Evolutionary conservation across 371 early-diverging fungal species (phyloP), one percentile per base, ranked within the genome.

Genomic region (Mortierella sp.): DNA sequence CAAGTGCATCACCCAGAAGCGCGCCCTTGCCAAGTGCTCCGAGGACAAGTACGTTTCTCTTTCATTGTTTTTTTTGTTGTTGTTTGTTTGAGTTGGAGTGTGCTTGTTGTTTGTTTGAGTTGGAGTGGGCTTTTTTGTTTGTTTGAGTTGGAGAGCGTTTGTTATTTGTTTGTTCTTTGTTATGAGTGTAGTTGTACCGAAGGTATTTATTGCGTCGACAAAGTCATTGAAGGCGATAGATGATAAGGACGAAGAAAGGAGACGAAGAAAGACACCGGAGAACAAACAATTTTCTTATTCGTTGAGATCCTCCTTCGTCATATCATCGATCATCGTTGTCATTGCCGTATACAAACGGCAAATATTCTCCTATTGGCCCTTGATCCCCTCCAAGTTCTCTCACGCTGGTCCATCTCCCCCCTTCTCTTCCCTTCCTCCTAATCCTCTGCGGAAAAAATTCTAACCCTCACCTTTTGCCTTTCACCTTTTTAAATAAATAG

Each of bases 1-100:
- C 32, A 92, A 90, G 65, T 96, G 97, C 86, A 84, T 90, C 32
- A 91, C 92, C 70, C 93, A 95, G 82, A 94, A 94, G 72, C 84
- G 91, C 41, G 95, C 95, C 11, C 90, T 96, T 43, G 95, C 95
- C 43, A 93, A 92, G 81, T 96, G 97, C 79, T 93, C 96, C 0
- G 96, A 96, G 87, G 93, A 95, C 86, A 94, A 94, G 95, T 94
- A 91, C 81, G 85, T 72, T 10, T 72, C 27, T 60, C 63, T 63
- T 7, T 43, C 16, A 32, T 32, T 32, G 32, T 63, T 21, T 5
- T 54, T 21, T 44, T 63, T 72, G 44, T 55, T 44, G 63, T 14
- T 16, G 14, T 49, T 16, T 49, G 18, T 49, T 49, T 49, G 14
- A 32, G 32, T 32, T 32, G 32, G 32, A 32, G 32, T 32, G 32